Conservation (phyloP, 768 basidiomycete species). For the Strobilomyces echinocephalus region DNA sequence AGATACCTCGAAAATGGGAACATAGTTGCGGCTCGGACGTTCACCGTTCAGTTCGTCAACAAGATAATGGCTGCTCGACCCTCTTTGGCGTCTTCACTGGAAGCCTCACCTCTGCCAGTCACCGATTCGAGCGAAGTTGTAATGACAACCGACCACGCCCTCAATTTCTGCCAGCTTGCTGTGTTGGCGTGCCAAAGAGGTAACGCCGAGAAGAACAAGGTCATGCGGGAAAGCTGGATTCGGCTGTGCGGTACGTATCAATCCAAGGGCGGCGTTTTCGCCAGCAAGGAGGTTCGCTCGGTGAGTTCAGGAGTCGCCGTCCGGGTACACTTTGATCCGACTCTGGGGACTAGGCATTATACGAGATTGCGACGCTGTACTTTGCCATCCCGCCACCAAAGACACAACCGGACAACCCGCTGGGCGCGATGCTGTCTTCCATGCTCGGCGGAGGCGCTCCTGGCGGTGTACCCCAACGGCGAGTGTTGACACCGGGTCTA, state of each 20-base stretch:
- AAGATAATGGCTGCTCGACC: constrained; percentile 50
- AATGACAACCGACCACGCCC: constrained; percentile 65
- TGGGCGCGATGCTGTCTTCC: constrained; percentile 85
- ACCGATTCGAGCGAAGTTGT: constrained; percentile 54
- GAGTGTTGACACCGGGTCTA: constrained; percentile 27
- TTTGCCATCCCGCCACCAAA: constrained; percentile 85
- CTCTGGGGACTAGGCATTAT: constrained; percentile 45
- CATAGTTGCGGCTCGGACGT: constrained; percentile 89
- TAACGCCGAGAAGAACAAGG: constrained; percentile 72
- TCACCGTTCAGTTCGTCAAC: constrained; percentile 75
- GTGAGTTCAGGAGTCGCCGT: constrained; percentile 38
- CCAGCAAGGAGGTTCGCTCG: constrained; percentile 56
- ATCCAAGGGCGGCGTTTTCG: constrained; percentile 59
- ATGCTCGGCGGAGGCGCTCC: constrained; percentile 76
- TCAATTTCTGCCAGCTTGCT: constrained; percentile 91
- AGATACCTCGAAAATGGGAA: constrained; percentile 84
- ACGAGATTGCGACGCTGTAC: constrained; percentile 68
- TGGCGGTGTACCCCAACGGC: constrained; percentile 24
- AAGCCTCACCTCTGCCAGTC: constrained; percentile 43
- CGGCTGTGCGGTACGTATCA: constrained; percentile 82
- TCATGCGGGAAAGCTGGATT: constrained; percentile 78
- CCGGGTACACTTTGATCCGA: background rate
- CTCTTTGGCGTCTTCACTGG: constrained; percentile 37
- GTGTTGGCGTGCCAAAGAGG: constrained; percentile 85
- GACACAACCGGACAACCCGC: constrained; percentile 65